Evolutionary conservation across 805 yeast genomes (phyloP).

Genomic region (Millerozyma miso): DNA sequence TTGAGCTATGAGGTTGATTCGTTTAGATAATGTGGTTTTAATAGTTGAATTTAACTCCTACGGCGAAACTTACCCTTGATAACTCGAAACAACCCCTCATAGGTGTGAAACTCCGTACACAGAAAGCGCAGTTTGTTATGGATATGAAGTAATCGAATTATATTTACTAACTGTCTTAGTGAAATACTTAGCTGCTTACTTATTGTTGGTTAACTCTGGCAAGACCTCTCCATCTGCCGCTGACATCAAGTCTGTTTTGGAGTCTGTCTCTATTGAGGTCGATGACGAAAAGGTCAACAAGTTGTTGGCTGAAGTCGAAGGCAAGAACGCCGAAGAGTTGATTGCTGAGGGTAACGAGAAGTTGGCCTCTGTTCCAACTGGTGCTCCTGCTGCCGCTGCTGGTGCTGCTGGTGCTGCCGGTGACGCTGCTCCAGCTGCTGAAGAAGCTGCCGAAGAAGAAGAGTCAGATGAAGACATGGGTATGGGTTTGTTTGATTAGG

Average conservation of each 20-base stretch:
- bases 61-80: no score
- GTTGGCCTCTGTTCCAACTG: constrained; percentile 96
- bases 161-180: constrained; percentile 30
- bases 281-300: constrained; percentile 82
- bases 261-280: constrained; percentile 94
- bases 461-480: constrained; percentile 81
- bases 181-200: constrained; percentile 99
- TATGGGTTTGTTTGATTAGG: constrained; percentile 97
- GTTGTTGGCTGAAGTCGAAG: constrained; percentile 83
- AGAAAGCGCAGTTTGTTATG: background rate
- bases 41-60: no score
- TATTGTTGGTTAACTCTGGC: constrained; percentile 97
- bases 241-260: constrained; percentile 82
- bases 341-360: constrained; percentile 93
- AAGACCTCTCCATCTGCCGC: constrained; percentile 89
- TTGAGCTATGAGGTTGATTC: no score
- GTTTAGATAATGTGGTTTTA: no score
- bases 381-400: constrained; percentile 91
- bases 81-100: no score
- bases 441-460: constrained; percentile 60
- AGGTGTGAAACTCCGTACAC: background rate
- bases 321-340: constrained; percentile 86
- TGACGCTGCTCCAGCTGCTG: constrained; percentile 68
- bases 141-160: background rate
- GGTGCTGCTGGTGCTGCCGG: constrained; percentile 68